phyloP scores from a whole-genome alignment of 371 early-diverging fungal species.

The Blastocladiella emersonii region DNA sequence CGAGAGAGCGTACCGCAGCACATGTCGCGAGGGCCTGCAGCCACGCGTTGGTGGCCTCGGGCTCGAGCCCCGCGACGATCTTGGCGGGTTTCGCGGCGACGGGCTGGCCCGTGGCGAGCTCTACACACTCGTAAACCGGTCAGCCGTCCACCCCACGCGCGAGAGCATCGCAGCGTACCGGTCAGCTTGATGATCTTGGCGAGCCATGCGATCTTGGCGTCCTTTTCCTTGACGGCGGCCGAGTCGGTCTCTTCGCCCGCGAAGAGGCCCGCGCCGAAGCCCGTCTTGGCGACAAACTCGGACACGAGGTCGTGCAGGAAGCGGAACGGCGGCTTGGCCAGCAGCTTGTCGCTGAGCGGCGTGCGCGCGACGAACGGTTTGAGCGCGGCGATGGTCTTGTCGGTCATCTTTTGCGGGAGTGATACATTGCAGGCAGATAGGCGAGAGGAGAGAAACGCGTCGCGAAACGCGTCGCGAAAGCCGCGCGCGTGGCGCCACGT shows the following conservation, averaged over 20 bases:
- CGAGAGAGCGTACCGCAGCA: conserved; percentile 5
- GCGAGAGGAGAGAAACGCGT: too few species aligned
- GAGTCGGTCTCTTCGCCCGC: conserved; percentile 27
- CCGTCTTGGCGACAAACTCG: conserved; percentile 23
- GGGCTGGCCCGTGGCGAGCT: conserved; percentile 15
- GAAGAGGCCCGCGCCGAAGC: conserved; percentile 25
- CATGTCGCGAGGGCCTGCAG: conserved; percentile 29
- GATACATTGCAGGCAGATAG: too few species aligned
- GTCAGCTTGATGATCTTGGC: conserved; percentile 25
- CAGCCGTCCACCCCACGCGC: background rate
- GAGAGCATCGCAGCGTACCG: background rate
- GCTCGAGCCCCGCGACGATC: conserved; percentile 37
- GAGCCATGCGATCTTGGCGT: conserved; percentile 31
- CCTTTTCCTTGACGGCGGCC: conserved; percentile 23
- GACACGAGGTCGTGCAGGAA: conserved; percentile 36
- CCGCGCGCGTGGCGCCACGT: too few species aligned
- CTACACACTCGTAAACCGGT: too few species aligned
- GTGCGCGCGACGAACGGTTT: conserved; percentile 27
- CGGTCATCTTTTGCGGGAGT: too few species aligned
- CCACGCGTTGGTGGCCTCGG: conserved; percentile 35
- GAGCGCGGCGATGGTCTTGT: conserved; percentile 1
- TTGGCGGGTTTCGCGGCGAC: conserved; percentile 28
- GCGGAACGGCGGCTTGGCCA: conserved; percentile 39
- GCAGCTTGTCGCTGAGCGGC: conserved; percentile 33
- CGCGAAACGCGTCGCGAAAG: too few species aligned